Evolutionary conservation across 768 basidiomycete species (phyloP), one percentile per base, ranked within the genome.

Genomic region (Lactarius vividus): DNA sequence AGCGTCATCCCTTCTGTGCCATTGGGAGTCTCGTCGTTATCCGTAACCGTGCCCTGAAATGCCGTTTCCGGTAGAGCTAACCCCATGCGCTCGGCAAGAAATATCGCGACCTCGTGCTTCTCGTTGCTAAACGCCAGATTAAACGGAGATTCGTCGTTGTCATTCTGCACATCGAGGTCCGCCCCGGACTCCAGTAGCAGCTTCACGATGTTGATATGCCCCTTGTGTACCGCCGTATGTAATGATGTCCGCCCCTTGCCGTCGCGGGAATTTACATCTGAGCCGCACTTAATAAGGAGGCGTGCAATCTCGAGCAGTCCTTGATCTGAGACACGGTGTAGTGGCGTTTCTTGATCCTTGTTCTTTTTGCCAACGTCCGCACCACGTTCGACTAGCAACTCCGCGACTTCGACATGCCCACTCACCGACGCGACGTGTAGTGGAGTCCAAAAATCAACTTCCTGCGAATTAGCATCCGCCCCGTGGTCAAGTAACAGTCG

Each of bases 401-500:
- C 26, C 23, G 13, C 49, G 15, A 52, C 49, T 13, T 26, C 15
- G 26, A 52, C 13, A 16, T 52, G 26, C n/a, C 49, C 49, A 28
- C 16, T 23, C 0, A 1, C 6, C 0, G 49, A 52, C 0, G 1
- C 26, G 1, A 13, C 0, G 13, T 52, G 26, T 1, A 52, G 26
- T 1, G 49, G 49, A 26, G 49, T 26, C 26, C 13, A 26, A 13
- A 26, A n/a, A 15, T 16, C 26, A 2, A 23, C 26, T 26, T 52
- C 26, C 13, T 28, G 13, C 11, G n/a, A 23, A 15, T 52, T 26
- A 15, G 15, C 49, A 52, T 26, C 23, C 1, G 49, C 49, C 4
- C 49, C 49, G 3, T 23, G 49, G 23, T 52, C 49, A 15, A 52
- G 13, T 23, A 52, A n/a, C 0, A 52, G n/a, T 15, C 26, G 4